Percentiles rank a stretch among this genome's conserved stretches.
phyloP scores from a whole-genome alignment of 306 rosid genomes.

The Rosa rugosa region DNA sequence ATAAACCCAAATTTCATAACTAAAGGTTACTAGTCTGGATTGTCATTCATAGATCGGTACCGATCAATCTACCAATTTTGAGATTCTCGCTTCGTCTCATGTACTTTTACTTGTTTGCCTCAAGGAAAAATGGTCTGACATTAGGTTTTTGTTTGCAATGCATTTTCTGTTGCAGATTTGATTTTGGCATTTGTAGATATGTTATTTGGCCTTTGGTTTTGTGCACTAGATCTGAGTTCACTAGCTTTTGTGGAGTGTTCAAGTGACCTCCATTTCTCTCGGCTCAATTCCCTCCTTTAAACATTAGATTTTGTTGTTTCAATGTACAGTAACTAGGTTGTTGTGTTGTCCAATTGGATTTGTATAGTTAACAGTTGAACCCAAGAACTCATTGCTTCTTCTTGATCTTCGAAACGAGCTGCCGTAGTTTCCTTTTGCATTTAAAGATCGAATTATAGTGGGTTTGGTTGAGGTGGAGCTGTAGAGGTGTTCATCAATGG shows the following conservation, averaged over 20 bases:
- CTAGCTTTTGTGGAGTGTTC: not conserved
- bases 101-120: not conserved
- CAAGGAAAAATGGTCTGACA: not conserved
- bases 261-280: not conserved
- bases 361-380: no score
- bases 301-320: not conserved
- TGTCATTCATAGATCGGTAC: no score
- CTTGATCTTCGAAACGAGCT: no score
- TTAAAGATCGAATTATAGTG: no score
- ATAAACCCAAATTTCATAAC: no score
- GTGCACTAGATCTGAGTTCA: slow-evolving; percentile 23
- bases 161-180: slow-evolving; percentile 35
- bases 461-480: no score
- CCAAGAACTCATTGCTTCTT: no score
- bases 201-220: not conserved
- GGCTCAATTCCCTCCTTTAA: not conserved
- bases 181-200: slow-evolving; percentile 28
- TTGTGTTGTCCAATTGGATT: no score
- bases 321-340: no score
- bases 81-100: not conserved
- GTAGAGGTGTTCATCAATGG: no score
- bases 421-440: no score
- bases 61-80: slow-evolving; percentile 23
- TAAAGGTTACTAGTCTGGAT: no score
- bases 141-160: not conserved